Base-by-base conservation (phyloP, 805 yeast genomes). In the Yarrowia sp. region DNA sequence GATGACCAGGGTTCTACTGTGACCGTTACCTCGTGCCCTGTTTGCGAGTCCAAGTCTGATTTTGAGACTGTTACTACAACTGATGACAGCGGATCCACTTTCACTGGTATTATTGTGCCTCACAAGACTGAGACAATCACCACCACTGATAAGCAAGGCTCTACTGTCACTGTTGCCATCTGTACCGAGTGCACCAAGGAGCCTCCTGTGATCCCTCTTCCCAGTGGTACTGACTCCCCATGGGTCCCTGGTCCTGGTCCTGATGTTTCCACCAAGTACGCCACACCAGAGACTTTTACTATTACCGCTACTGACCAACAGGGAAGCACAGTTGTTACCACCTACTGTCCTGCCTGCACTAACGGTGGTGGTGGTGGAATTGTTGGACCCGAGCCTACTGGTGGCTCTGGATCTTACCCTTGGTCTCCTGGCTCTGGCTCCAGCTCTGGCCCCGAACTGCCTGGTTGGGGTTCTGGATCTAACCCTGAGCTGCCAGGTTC, bases 1-100 rank as follows among this genome's bases (percentile, higher is more conserved):
- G 61, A 54, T 21, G 46, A 38, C 14, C 17, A 38, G 26, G 61
- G 61, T 7, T 7, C 12, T 19, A 54, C 61, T 9, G 46, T 54
- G 24, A 54, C 61, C n/a, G 35, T 54, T 17, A 54, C 61, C 26
- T 4, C 44, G 16, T 54, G 61, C n/a, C 61, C 61, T 11, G 61
- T 38, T 6, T 54, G 61, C 35, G 35, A 24, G 12, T 38, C 46
- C 24, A 24, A 24, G 32, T 24, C 54, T 16, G 33, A 28, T 14
- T 14, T 14, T 2, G 19, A 43, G 40, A 35, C 58, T 10, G 11
- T 33, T n/a, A 33, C 41, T 14, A 49, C 56, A 17, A 49, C 56
- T 12, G 28, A 49, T 28, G 12, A 1, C 3, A 5, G 1, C 3
- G 56, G 56, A 5, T 21, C 30, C 28, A 32, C 56, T 16, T 32